These are phyloP conservation scores for Saturnispora dispora DNA, from an alignment of 805 yeast species.

Conservation along the genomic window DNA sequence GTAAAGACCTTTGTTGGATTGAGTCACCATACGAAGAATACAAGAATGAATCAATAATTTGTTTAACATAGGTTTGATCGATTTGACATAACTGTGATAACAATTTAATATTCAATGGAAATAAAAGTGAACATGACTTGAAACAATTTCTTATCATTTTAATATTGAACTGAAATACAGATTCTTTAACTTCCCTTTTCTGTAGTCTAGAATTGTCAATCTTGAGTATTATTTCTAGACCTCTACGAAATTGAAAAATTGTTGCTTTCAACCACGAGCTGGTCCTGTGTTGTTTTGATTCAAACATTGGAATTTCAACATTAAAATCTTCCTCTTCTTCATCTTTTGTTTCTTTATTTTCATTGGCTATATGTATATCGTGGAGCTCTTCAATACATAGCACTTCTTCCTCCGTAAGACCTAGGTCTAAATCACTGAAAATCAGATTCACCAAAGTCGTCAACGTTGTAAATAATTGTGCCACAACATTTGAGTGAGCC, in stretches of 20 bases:
- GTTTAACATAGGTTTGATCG: conserved; percentile 11
- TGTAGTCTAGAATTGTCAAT: conserved; percentile 14
- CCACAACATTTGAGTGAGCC: conserved; percentile 31
- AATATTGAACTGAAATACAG: conserved; percentile 26
- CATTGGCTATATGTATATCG: neutral
- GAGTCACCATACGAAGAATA: conserved; percentile 9
- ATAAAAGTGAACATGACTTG: conserved; percentile 28
- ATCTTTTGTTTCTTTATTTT: neutral
- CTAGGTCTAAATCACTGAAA: conserved; percentile 35
- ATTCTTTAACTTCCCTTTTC: conserved; percentile 27
- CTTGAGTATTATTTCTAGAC: conserved; percentile 30
- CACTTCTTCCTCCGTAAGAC: conserved; percentile 12
- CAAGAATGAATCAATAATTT: conserved; percentile 13
- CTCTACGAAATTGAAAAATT: conserved; percentile 38
- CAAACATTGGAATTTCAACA: conserved; percentile 1
- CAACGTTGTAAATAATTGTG: conserved; percentile 26
- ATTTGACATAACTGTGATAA: conserved; percentile 15
- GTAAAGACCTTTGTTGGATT: conserved; percentile 8
- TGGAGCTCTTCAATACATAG: conserved; percentile 14
- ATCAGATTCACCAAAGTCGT: conserved; percentile 26
- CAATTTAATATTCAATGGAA: conserved; percentile 30
- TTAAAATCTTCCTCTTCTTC: conserved; percentile 7
- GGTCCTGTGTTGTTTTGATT: conserved; percentile 30
- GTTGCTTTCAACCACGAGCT: conserved; percentile 49
- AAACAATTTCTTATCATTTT: conserved; percentile 27